Percentiles rank a stretch among this genome's conserved stretches.
Evolutionary conservation across 2,329 filamentous ascomycete genomes (phyloP).

Genomic region (Cladosporium sp.): DNA sequence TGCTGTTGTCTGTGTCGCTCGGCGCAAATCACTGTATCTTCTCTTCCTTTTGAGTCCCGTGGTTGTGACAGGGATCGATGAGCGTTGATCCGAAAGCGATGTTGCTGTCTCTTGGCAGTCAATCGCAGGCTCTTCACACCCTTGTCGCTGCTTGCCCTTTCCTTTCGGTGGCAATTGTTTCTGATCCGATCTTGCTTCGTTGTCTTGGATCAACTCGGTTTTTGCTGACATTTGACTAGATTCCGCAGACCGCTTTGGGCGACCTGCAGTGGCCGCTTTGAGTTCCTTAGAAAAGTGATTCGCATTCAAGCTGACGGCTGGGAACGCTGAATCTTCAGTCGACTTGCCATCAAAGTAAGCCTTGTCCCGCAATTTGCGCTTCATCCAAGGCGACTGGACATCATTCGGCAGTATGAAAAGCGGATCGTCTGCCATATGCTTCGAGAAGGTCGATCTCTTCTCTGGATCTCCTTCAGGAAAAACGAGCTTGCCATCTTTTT

Average conservation of each 20-base stretch:
- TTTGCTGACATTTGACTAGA: too few relatives aligned
- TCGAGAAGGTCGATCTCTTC: background rate
- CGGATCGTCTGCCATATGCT: background rate
- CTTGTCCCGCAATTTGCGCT: background rate
- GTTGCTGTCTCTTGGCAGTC: too few relatives aligned
- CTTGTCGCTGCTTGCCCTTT: background rate
- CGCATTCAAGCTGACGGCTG: background rate
- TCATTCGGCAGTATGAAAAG: slow-evolving; percentile 1
- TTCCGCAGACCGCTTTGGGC: too few relatives aligned
- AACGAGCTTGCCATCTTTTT: background rate
- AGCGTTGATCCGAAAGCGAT: too few relatives aligned
- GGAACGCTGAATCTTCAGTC: background rate
- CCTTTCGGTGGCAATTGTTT: background rate
- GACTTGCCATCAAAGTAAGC: background rate
- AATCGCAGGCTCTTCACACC: background rate
- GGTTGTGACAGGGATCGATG: too few relatives aligned
- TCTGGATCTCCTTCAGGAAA: background rate
- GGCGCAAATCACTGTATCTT: too few relatives aligned
- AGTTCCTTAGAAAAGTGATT: background rate
- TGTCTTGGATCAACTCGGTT: too few relatives aligned
- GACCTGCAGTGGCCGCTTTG: too few relatives aligned
- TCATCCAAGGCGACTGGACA: background rate
- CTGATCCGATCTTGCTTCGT: too few relatives aligned
- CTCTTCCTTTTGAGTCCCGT: background rate
- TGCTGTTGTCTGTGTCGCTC: too few relatives aligned